Percentiles rank a stretch among this genome's conserved stretches.
Conservation (phyloP, 2,329 filamentous ascomycete species). For the Fusarium irregulare region DNA sequence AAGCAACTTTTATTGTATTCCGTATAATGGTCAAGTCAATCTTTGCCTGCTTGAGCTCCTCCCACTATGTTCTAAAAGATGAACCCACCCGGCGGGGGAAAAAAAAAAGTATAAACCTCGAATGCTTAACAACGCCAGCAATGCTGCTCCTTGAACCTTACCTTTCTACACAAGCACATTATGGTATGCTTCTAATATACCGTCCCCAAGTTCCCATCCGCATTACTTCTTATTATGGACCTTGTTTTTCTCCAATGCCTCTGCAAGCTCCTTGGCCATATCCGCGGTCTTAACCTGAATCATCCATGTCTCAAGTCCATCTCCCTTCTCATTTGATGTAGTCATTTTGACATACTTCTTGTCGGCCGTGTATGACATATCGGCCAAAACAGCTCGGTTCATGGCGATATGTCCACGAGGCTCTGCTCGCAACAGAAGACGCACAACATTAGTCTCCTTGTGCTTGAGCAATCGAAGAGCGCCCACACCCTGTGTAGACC, state of each 20-base stretch:
- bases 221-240: slow-evolving; percentile 64
- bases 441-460: slow-evolving; percentile 73
- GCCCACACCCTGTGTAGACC: slow-evolving; percentile 78
- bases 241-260: slow-evolving; percentile 65
- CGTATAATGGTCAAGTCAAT: slow-evolving; percentile 40
- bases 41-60: slow-evolving; percentile 34
- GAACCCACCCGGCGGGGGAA: slow-evolving; percentile 2
- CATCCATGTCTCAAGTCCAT: slow-evolving; percentile 75
- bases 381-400: slow-evolving; percentile 73
- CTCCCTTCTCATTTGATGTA: slow-evolving; percentile 67
- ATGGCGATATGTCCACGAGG: slow-evolving; percentile 79
- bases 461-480: slow-evolving; percentile 78
- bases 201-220: slow-evolving; percentile 23
- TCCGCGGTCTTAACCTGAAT: slow-evolving; percentile 75
- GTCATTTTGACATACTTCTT: slow-evolving; percentile 71
- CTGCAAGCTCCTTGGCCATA: slow-evolving; percentile 65
- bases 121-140: slow-evolving; percentile 43
- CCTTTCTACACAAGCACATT: slow-evolving; percentile 45
- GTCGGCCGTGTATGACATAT: slow-evolving; percentile 70
- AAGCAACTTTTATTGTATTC: slow-evolving; percentile 43
- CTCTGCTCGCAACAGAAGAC: slow-evolving; percentile 79
- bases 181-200: slow-evolving; percentile 43
- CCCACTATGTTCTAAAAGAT: slow-evolving; percentile 13
- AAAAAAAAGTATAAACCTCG: slow-evolving; percentile 23
- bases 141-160: slow-evolving; percentile 43